Evolutionary conservation across 495 filamentous ascomycete species (phyloP).

Genomic region (Tuber indicum): DNA sequence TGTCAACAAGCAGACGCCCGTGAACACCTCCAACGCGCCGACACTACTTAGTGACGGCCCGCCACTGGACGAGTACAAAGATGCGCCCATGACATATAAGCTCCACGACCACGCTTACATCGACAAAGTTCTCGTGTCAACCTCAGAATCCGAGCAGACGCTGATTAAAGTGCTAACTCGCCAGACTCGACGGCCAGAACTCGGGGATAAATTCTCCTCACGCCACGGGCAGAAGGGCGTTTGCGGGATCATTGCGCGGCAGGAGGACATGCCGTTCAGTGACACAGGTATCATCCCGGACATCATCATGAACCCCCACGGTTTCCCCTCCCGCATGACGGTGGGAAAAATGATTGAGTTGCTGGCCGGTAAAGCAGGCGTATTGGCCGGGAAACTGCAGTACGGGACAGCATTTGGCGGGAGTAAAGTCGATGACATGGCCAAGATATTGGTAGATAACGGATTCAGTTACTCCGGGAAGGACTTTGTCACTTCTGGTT

Average conservation of each 20-base stretch:
- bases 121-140: slow-evolving; percentile 86
- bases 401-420: slow-evolving; percentile 96
- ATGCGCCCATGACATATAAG: slow-evolving; percentile 71
- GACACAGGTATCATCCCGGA: slow-evolving; percentile 85
- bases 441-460: slow-evolving; percentile 68
- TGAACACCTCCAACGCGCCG: slow-evolving; percentile 63
- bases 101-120: slow-evolving; percentile 78
- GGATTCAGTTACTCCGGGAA: slow-evolving; percentile 96
- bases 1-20: slow-evolving; percentile 76
- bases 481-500: slow-evolving; percentile 83
- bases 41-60: slow-evolving; percentile 41
- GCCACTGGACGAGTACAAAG: slow-evolving; percentile 53
- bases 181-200: slow-evolving; percentile 85
- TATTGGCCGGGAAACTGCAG: slow-evolving; percentile 70
- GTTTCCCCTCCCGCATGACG: slow-evolving; percentile 99
- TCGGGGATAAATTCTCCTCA: slow-evolving; percentile 97
- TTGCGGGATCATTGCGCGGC: slow-evolving; percentile 87
- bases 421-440: slow-evolving; percentile 84
- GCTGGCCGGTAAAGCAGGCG: slow-evolving; percentile 86
- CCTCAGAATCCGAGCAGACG: slow-evolving; percentile 70
- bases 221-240: slow-evolving; percentile 99
- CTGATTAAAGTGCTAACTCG: slow-evolving; percentile 87
- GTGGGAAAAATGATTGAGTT: slow-evolving; percentile 97
- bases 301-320: slow-evolving; percentile 99
- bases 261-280: slow-evolving; percentile 95